Evolutionary conservation across 148 eudicot species (phyloP).

Genomic region (Rhododendron henanense): DNA sequence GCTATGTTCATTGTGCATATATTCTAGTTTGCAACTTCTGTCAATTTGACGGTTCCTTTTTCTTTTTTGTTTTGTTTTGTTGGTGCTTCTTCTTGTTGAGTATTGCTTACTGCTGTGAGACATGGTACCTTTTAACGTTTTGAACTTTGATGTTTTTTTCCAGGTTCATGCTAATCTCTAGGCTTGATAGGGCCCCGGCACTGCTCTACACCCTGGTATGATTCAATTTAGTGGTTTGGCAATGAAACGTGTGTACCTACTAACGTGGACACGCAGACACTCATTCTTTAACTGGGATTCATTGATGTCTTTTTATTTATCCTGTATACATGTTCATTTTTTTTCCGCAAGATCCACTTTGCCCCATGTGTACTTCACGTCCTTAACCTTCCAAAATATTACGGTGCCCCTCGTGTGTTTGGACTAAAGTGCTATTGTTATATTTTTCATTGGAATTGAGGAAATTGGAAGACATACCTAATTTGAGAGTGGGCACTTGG

Average conservation of each 20-base stretch:
- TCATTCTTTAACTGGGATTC: neutral
- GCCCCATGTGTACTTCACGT: neutral
- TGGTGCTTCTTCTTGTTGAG: neutral
- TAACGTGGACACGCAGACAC: neutral
- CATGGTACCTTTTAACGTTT: neutral
- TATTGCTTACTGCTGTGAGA: neutral
- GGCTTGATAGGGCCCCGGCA: constrained; percentile 66
- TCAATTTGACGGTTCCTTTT: neutral
- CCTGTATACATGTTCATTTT: neutral
- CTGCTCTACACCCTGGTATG: constrained; percentile 85
- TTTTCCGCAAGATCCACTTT: neutral
- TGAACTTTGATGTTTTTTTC: constrained; percentile 6
- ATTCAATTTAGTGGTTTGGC: neutral
- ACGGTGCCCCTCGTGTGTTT: neutral
- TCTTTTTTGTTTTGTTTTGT: neutral
- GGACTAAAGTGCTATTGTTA: neutral
- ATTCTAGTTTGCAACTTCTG: neutral
- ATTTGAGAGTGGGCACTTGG: neutral
- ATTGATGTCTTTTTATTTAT: neutral
- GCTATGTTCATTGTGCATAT: neutral
- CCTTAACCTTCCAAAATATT: neutral
- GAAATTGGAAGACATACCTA: neutral
- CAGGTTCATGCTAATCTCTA: constrained; percentile 82
- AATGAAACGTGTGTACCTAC: neutral
- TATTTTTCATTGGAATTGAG: neutral